A percentile compares a stretch with the other conserved stretches of the same genome.
These are phyloP conservation scores for Apiotrichum veenhuisii DNA, from an alignment of 1,284 basidiomycete genomes.

Conservation along the genomic window DNA sequence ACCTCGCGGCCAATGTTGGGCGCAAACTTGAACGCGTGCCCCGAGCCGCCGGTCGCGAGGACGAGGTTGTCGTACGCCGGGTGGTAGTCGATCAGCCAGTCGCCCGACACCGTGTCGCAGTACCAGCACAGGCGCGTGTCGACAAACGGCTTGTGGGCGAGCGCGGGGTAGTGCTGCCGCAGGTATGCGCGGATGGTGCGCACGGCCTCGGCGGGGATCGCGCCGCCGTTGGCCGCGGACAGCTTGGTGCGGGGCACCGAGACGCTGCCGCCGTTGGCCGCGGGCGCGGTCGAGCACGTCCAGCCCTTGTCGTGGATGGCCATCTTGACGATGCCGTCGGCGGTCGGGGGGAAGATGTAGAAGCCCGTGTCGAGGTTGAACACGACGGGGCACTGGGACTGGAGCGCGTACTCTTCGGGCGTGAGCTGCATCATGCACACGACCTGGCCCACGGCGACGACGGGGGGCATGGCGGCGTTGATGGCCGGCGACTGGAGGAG, in stretches of 20 bases:
- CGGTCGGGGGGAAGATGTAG: constrained; percentile 53
- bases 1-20: constrained; percentile 75
- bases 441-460: constrained; percentile 57
- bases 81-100: constrained; percentile 54
- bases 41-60: constrained; percentile 51
- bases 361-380: constrained; percentile 48
- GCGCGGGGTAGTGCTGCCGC: constrained; percentile 39
- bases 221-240: constrained; percentile 41
- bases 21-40: constrained; percentile 64
- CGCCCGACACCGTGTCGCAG: constrained; percentile 51
- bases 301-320: constrained; percentile 52
- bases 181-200: constrained; percentile 32
- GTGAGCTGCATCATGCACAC: constrained; percentile 71
- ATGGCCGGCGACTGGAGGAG: constrained; percentile 60
- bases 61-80: constrained; percentile 48
- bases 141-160: constrained; percentile 46
- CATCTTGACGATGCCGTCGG: constrained; percentile 50
- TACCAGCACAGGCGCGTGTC: constrained; percentile 48
- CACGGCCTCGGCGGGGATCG: constrained; percentile 41
- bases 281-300: constrained; percentile 15
- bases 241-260: constrained; percentile 47
- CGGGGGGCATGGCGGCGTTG: constrained; percentile 28
- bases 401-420: constrained; percentile 61
- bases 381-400: constrained; percentile 62
- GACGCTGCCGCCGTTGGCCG: constrained; percentile 30